Evolutionary conservation across 2,329 filamentous ascomycete species (phyloP).

Genomic region (Trichoderma lentiforme): DNA sequence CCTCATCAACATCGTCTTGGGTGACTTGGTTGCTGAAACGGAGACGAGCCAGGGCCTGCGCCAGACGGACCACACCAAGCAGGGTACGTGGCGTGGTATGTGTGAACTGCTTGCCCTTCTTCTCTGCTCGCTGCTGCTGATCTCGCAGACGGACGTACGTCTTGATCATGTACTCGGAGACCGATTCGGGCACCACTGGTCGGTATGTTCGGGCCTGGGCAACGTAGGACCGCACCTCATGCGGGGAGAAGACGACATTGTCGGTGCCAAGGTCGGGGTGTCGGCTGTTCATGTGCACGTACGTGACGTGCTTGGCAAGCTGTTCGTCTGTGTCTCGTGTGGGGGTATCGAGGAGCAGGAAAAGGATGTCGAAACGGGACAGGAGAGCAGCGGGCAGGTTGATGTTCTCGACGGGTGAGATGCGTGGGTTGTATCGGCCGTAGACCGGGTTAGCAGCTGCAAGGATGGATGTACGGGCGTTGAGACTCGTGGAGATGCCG

Average conservation of each 20-base stretch:
- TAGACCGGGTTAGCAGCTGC: constrained; percentile 97
- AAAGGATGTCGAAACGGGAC: constrained; percentile 95
- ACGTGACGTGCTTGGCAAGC: constrained; percentile 90
- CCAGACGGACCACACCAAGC: constrained; percentile 85
- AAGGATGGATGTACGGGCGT: constrained; percentile 91
- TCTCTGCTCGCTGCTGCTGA: constrained; percentile 86
- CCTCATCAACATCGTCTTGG: constrained; percentile 93
- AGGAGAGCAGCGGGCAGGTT: constrained; percentile 96
- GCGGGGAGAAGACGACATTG: constrained; percentile 77
- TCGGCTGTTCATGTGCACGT: constrained; percentile 94
- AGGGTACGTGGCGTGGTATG: constrained; percentile 93
- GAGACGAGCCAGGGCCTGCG: constrained; percentile 88
- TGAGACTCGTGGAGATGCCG: constrained; percentile 72
- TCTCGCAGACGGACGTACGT: constrained; percentile 95
- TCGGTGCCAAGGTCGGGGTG: constrained; percentile 71
- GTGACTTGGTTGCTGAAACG: constrained; percentile 83
- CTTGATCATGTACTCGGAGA: constrained; percentile 95
- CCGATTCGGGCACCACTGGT: constrained; percentile 76
- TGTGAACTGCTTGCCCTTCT: constrained; percentile 85
- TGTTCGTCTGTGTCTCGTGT: constrained; percentile 86
- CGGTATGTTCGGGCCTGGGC: constrained; percentile 88
- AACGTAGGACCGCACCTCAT: constrained; percentile 94
- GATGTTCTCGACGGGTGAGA: constrained; percentile 98
- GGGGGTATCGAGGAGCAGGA: constrained; percentile 93
- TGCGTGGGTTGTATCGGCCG: constrained; percentile 94